Percentiles rank a stretch among this genome's conserved stretches.
phyloP scores from a whole-genome alignment of 2,329 filamentous ascomycete species.

The Penicillium corylophilum region DNA sequence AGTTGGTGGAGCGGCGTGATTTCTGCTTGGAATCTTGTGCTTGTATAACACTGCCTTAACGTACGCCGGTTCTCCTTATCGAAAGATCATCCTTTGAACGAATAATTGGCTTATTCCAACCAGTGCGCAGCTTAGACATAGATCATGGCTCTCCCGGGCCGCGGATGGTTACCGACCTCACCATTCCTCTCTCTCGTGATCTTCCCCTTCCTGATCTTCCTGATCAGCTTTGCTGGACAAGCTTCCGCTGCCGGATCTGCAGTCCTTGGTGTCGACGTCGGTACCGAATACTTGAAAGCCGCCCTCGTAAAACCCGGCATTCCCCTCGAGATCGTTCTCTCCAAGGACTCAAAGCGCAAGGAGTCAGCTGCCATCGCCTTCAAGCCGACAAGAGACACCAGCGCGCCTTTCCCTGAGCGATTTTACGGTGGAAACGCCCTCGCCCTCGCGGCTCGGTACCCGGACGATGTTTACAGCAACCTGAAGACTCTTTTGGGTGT shows the following conservation, averaged over 20 bases:
- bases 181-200: slow-evolving; percentile 46
- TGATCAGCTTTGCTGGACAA: slow-evolving; percentile 55
- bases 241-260: slow-evolving; percentile 66
- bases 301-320: slow-evolving; percentile 94
- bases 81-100: not conserved
- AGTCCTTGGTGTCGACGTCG: slow-evolving; percentile 88
- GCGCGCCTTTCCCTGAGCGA: slow-evolving; percentile 76
- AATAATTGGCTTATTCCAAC: slow-evolving; percentile 11
- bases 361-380: slow-evolving; percentile 89
- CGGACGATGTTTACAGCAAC: slow-evolving; percentile 91
- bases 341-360: slow-evolving; percentile 96
- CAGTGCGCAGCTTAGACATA: slow-evolving; percentile 26
- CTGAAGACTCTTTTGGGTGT: slow-evolving; percentile 88
- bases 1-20: slow-evolving; percentile 10
- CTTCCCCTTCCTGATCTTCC: slow-evolving; percentile 52
- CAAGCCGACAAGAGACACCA: slow-evolving; percentile 72
- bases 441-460: slow-evolving; percentile 81
- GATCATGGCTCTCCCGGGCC: slow-evolving; percentile 34
- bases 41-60: slow-evolving; percentile 14
- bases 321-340: slow-evolving; percentile 94
- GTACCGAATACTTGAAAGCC: slow-evolving; percentile 96
- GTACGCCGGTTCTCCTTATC: not conserved
- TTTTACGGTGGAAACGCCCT: slow-evolving; percentile 90
- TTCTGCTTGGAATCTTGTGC: not conserved
- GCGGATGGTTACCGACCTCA: slow-evolving; percentile 29